Conservation (phyloP, 768 basidiomycete species). For the Coprinellus aureogranulatus region DNA sequence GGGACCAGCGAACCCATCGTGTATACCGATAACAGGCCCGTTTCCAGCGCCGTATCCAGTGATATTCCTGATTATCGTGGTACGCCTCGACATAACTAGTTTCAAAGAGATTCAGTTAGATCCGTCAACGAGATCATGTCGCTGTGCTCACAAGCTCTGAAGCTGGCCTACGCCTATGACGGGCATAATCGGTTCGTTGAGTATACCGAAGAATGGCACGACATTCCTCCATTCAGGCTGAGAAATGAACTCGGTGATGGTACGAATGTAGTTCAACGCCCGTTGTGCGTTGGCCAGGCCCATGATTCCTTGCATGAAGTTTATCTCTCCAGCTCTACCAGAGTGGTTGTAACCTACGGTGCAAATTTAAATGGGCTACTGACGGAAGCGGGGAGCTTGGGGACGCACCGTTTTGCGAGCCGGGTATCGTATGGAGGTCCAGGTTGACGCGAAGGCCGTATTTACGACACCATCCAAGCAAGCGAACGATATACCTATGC, state of each 20-base stretch:
- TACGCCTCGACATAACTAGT: conserved; percentile 61
- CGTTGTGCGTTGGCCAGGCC: conserved; percentile 87
- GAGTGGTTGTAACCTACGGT: conserved; percentile 58
- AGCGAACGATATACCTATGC: too few species aligned
- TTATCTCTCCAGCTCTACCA: conserved; percentile 59
- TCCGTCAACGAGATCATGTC: too few species aligned
- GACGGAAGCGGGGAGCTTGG: not conserved
- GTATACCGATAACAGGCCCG: conserved; percentile 52
- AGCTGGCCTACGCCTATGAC: conserved; percentile 55
- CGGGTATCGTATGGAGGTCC: conserved; percentile 71
- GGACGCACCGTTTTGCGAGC: conserved; percentile 68
- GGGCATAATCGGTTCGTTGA: conserved; percentile 57
- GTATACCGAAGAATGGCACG: conserved; percentile 61
- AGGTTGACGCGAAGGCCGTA: conserved; percentile 88
- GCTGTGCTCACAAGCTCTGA: conserved; percentile 69
- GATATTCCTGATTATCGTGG: conserved; percentile 64
- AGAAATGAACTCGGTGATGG: conserved; percentile 80
- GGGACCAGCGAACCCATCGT: conserved; percentile 49
- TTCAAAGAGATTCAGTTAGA: too few species aligned
- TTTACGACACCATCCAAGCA: conserved; percentile 93
- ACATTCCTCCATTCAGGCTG: conserved; percentile 77
- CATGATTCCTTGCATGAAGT: conserved; percentile 82
- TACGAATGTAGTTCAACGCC: conserved; percentile 76
- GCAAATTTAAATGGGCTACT: too few species aligned
- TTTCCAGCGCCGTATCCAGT: conserved; percentile 72